Evolutionary conservation across 768 basidiomycete genomes (phyloP), one percentile per base, ranked within the genome.

Genomic region (Kwoniella bestiolae): DNA sequence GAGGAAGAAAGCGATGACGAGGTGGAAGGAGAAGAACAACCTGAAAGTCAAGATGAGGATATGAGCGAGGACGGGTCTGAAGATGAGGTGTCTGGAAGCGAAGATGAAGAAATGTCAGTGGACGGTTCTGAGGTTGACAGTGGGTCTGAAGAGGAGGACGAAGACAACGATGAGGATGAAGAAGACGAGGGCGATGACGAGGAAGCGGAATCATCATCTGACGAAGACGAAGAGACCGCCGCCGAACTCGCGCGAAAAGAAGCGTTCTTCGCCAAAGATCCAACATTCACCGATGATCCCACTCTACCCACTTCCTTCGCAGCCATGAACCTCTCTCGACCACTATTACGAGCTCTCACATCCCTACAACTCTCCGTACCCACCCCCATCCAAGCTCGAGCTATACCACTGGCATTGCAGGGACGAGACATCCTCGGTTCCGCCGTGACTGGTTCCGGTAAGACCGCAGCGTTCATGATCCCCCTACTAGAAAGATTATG

Each of bases 371-470:
- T 94, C 73, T 82, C 85, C 50, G 88, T 86, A 32, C 96, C 96
- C 7, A 99, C 96, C 1, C 96, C 96, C 1, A 98, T 99, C 55
- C 96, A 99, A 82, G 88, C 91, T 2, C 89, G 91, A 46, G 90
- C 94, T 12, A 92, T 99, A 60, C 96, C 96, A 18, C 88, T 94
- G 46, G 95, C 94, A 25, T 86, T 99, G 21, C 80, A 94, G 25
- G 96, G 96, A 56, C 94, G 96, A 78, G 96, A 99, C 79, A 86
- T 99, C 38, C 94, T 99, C 58, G 96, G 95, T 32, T 90, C 87
- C 64, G 95, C 96, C 21, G 91, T 95, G 18, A 99, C 96, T 18
- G 96, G 96, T 66, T 96, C 94, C 4, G 96, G 96, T 65, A 99
- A 99, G 84, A 99, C 96, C 1, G 95, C 93, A 9, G 96, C 96